Percentiles rank a stretch among this genome's conserved stretches.
Evolutionary conservation across 192 early-diverging fungal genomes (phyloP).

Genomic region (Coemansia sp.): DNA sequence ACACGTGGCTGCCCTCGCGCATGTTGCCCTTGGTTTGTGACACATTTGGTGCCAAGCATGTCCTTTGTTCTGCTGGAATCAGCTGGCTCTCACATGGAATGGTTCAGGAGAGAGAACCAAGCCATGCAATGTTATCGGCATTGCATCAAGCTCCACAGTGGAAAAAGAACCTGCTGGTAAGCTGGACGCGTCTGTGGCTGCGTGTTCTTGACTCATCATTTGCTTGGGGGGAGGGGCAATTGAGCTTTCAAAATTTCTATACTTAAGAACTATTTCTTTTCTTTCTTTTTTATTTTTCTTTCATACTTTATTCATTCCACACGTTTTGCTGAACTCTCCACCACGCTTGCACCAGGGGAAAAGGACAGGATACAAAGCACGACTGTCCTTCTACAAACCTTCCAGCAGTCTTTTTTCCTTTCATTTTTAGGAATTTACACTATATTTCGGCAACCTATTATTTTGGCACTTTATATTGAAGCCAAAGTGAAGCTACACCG

Average conservation of each 20-base stretch:
- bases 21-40: background rate
- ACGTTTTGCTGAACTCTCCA: background rate
- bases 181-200: background rate
- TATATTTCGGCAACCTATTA: conserved; percentile 4
- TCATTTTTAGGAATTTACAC: background rate
- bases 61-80: background rate
- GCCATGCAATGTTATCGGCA: background rate
- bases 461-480: background rate
- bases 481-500: background rate
- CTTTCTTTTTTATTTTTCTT: conserved; percentile 9
- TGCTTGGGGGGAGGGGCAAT: background rate
- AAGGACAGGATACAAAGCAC: background rate
- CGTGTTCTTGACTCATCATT: background rate
- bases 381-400: background rate
- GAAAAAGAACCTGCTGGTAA: background rate
- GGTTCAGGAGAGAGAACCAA: background rate
- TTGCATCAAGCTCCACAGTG: background rate
- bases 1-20: background rate
- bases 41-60: background rate
- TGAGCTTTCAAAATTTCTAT: background rate
- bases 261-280: background rate
- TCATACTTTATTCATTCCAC: conserved; percentile 3
- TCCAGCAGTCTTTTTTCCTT: conserved; percentile 1
- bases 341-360: conserved; percentile 6
- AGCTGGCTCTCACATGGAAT: background rate